Base-by-base conservation (phyloP, 2,329 filamentous ascomycete species). In the Ceratocystis alfenasii region DNA sequence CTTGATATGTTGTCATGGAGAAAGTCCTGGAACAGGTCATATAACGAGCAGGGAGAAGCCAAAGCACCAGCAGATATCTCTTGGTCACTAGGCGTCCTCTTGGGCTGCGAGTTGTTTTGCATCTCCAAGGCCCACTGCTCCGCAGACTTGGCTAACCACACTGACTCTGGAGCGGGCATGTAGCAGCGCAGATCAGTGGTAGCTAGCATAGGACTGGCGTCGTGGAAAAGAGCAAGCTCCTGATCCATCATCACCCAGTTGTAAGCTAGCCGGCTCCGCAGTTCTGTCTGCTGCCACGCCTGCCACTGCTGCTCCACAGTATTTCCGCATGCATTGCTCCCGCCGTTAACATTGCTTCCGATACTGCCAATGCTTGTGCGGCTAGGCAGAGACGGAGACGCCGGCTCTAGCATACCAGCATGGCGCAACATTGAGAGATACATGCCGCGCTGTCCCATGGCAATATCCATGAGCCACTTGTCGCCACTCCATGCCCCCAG, bases 391-490 rank as follows among this genome's bases (percentile, higher is more conserved):
- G 46, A 44, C 3, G 41, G 30, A 25, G 78, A 71, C 67, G 72
- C 76, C 67, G 76, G 76, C 67, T 87, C 84, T 36, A 89, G 75
- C 75, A 87, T 82, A 25, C 86, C 85, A 0, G 85, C 85, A 72
- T 89, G 85, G 70, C 85, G 82, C 25, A 89, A 75, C 86, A 89
- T 89, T 67, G 85, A 81, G 68, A 87, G 80, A 72, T 89, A 89
- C 84, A 88, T 88, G 66, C 84, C 84, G 61, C 85, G 80, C 73
- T 88, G 87, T 36, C 86, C 86, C 84, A 88, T 87, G 53, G 85
- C 83, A 69, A 88, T 87, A 71, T 89, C 86, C 86, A 88, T 89
- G 69, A 88, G 83, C 85, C 86, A 88, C 74, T 88, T 88, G 73
- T 89, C 86, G 59, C 87, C 87, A 71, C 86, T 87, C 87, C 87